Conservation (phyloP, 2,329 filamentous ascomycete species). For the Hirsutella rhossiliensis region DNA sequence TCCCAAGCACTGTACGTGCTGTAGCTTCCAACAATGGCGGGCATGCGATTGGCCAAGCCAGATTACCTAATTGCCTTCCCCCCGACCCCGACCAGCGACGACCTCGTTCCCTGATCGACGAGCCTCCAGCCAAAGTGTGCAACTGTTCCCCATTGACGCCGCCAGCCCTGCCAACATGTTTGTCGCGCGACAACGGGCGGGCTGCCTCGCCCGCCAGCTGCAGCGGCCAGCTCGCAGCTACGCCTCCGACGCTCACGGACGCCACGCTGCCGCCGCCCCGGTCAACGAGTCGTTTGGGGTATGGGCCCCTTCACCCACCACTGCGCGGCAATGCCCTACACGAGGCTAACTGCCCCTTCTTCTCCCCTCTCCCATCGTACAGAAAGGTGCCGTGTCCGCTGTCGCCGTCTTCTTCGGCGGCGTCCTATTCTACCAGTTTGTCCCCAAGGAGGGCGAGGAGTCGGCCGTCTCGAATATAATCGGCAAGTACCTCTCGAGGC, state of each 20-base stretch:
- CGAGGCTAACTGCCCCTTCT: neutral
- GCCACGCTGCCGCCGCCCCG: conserved; percentile 31
- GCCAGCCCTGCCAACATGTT: conserved; percentile 22
- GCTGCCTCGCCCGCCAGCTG: conserved; percentile 22
- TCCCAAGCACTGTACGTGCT: too few species aligned
- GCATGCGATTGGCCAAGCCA: conserved; percentile 1
- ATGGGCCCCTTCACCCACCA: conserved; percentile 20
- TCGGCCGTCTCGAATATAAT: conserved; percentile 34
- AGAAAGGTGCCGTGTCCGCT: conserved; percentile 37
- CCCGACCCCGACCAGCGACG: conserved; percentile 5
- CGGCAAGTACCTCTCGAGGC: conserved; percentile 31
- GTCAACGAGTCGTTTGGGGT: conserved; percentile 46
- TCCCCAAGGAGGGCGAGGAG: conserved; percentile 37
- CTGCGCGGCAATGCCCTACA: neutral
- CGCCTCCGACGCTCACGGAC: conserved; percentile 39
- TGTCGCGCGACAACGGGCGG: conserved; percentile 32
- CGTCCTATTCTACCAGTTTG: conserved; percentile 34
- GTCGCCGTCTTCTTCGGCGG: conserved; percentile 31
- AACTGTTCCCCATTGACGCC: conserved; percentile 18
- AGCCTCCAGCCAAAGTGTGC: neutral
- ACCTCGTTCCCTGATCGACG: conserved; percentile 11
- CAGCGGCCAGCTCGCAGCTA: conserved; percentile 33
- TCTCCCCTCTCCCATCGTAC: neutral
- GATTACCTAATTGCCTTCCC: neutral
- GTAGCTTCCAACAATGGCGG: neutral